Evolutionary conservation across 2,329 filamentous ascomycete genomes (phyloP).

Genomic region (Lachnellula occidentalis): DNA sequence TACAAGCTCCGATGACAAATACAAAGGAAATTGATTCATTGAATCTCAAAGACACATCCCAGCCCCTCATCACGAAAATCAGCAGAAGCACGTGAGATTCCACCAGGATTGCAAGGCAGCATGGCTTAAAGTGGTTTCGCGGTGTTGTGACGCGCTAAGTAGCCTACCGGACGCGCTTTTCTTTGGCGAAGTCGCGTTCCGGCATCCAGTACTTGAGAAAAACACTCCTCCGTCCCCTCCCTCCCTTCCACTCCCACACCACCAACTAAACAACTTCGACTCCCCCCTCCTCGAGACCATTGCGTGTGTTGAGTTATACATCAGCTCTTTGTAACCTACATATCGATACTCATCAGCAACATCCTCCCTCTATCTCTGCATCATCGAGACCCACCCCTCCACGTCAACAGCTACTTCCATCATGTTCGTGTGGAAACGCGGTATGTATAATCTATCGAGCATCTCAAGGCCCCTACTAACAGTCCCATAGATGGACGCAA

Average conservation of each 20-base stretch:
- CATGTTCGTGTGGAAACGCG: constrained; percentile 34
- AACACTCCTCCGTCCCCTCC: constrained; percentile 12
- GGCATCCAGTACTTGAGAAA: constrained; percentile 1
- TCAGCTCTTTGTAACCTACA: constrained; percentile 4
- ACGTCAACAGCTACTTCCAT: constrained; percentile 9
- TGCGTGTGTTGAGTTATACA: constrained; percentile 10
- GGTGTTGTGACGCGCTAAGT: constrained; percentile 17
- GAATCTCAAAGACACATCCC: constrained; percentile 45
- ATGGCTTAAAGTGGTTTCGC: constrained; percentile 23
- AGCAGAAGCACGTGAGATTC: neutral
- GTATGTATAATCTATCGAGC: constrained; percentile 24
- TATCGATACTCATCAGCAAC: constrained; percentile 12
- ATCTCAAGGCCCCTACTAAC: constrained; percentile 9
- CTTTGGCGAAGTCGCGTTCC: constrained; percentile 13
- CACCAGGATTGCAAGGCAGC: neutral
- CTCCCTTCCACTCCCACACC: constrained; percentile 8
- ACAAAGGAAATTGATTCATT: constrained; percentile 46
- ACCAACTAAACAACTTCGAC: constrained; percentile 11
- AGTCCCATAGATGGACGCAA: constrained; percentile 79
- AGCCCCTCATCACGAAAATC: neutral
- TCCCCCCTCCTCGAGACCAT: constrained; percentile 5
- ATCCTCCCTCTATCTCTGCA: neutral
- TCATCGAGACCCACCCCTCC: constrained; percentile 10
- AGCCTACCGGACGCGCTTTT: constrained; percentile 18
- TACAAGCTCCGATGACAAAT: neutral